Conservation (phyloP, 306 rosid species). For the Purshia tridentata region DNA sequence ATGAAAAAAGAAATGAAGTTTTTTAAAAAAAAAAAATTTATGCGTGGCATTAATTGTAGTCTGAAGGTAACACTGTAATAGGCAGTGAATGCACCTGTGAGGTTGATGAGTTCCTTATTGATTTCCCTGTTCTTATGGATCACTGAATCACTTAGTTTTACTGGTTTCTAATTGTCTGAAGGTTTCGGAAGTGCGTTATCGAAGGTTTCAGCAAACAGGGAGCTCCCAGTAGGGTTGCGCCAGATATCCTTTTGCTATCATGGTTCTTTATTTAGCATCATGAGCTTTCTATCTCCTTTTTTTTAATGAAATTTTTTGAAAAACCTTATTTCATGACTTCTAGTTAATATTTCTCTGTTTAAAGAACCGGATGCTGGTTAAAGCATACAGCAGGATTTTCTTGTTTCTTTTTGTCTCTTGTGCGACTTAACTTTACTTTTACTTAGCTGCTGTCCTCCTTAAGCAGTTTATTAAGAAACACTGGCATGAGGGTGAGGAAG, state of each 20-base stretch:
- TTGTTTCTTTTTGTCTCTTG: slow-evolving; percentile 29
- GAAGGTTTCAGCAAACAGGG: slow-evolving; percentile 79
- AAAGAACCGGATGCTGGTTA: slow-evolving; percentile 3
- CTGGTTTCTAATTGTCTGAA: slow-evolving; percentile 38
- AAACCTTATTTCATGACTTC: background rate
- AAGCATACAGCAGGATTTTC: slow-evolving; percentile 18
- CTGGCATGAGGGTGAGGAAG: slow-evolving; percentile 87
- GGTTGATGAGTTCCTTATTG: background rate
- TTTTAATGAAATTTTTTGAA: background rate
- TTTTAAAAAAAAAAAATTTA: no score
- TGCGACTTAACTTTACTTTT: slow-evolving; percentile 52
- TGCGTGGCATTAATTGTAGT: background rate
- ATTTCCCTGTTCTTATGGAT: background rate
- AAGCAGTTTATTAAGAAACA: slow-evolving; percentile 89
- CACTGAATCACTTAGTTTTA: background rate
- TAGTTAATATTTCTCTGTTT: background rate
- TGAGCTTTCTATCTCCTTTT: slow-evolving; percentile 5
- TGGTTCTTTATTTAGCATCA: slow-evolving; percentile 17
- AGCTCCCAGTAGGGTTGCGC: slow-evolving; percentile 69
- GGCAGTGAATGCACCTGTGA: slow-evolving; percentile 1
- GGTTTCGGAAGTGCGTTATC: slow-evolving; percentile 93
- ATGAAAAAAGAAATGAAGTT: background rate
- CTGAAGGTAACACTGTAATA: no score
- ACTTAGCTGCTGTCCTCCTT: slow-evolving; percentile 98
- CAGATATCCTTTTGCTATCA: slow-evolving; percentile 77